Conservation (phyloP, 2,329 filamentous ascomycete species). For the Fusarium sp. region DNA sequence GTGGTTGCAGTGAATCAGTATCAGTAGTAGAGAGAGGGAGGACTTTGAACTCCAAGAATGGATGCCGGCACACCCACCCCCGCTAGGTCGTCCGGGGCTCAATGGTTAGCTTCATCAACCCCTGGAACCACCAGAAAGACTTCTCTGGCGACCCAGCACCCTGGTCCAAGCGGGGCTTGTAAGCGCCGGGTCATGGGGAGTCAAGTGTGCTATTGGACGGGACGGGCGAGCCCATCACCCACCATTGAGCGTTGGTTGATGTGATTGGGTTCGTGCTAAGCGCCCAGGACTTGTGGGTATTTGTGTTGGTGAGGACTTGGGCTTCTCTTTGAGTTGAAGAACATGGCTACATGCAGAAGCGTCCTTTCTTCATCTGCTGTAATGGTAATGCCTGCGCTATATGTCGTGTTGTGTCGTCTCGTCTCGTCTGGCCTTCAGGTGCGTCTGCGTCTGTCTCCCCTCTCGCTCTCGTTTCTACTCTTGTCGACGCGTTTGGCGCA, state of each 20-base stretch:
- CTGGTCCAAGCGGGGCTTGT: constrained; percentile 44
- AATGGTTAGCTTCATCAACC: constrained; percentile 5
- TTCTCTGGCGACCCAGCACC: constrained; percentile 44
- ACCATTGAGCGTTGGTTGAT: constrained; percentile 39
- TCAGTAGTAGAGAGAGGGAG: not conserved
- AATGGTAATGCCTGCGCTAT: constrained; percentile 22
- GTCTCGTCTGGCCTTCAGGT: constrained; percentile 25
- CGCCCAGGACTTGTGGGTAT: constrained; percentile 48
- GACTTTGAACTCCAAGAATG: constrained; percentile 17
- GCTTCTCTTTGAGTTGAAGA: constrained; percentile 24
- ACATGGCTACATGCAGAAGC: constrained; percentile 45
- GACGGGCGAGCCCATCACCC: constrained; percentile 49
- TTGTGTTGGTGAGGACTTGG: constrained; percentile 36
- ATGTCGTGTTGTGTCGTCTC: constrained; percentile 2
- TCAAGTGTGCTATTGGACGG: constrained; percentile 46
- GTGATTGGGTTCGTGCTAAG: constrained; percentile 53
- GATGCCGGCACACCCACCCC: constrained; percentile 26
- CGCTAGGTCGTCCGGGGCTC: not conserved
- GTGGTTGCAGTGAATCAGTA: constrained; percentile 2
- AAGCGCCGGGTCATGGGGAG: constrained; percentile 51
- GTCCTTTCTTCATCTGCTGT: constrained; percentile 13
- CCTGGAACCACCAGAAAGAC: constrained; percentile 23
- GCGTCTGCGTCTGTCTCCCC: constrained; percentile 2
- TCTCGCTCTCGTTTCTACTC: constrained; percentile 26
- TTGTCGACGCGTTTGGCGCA: constrained; percentile 26